Evolutionary conservation across 108 stramenopile genomes (phyloP), one percentile per base, ranked within the genome.

Genomic region (Cyclotella atomus): DNA sequence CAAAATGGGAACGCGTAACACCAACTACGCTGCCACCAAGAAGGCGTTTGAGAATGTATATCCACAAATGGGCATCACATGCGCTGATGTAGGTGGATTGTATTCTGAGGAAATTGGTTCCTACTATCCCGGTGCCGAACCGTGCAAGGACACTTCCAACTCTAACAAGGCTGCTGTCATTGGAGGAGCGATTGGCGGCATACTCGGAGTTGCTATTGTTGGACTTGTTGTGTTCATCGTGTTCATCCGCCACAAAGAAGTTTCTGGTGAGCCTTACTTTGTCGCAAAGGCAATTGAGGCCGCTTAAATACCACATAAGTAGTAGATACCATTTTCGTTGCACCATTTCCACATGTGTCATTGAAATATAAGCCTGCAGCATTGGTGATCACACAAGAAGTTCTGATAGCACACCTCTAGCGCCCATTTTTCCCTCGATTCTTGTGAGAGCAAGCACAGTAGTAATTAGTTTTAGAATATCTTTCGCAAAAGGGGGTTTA

Each of bases 21-120:
- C 73, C 24, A 76, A 89, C 68, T 83, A 67, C 35, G 28, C 33
- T 17, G 81, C 69, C 19, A 89, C 91, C 35, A 92, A 86, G 83
- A 55, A 47, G 0, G 88, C 91, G 7, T 85, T 95, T 32, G 93
- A 92, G 59, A 79, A 63, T 34, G 76, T 79, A 33, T 92, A 92
- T 74, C 55, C 47, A 16, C 82, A 79, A 47, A 43, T 95, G 68
- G 87, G 86, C 14, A 79, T 95, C 36, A 73, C 64, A 16, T 86
- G 90, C 54, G 66, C 60, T 5, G 82, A 91, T 24, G 65, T 95
- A 24, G 93, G 93, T 38, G 93, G 93, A 7, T 61, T 89, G 38
- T 85, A 62, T 75, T 59, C 65, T 38, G 74, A 89, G 47, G 50
- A 54, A 24, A 76, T 15, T 8, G 68, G 59, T 7, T 21, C 55